Evolutionary conservation across 2,329 filamentous ascomycete genomes (phyloP), one percentile per base, ranked within the genome.

Genomic region (Trichophyton rubrum): DNA sequence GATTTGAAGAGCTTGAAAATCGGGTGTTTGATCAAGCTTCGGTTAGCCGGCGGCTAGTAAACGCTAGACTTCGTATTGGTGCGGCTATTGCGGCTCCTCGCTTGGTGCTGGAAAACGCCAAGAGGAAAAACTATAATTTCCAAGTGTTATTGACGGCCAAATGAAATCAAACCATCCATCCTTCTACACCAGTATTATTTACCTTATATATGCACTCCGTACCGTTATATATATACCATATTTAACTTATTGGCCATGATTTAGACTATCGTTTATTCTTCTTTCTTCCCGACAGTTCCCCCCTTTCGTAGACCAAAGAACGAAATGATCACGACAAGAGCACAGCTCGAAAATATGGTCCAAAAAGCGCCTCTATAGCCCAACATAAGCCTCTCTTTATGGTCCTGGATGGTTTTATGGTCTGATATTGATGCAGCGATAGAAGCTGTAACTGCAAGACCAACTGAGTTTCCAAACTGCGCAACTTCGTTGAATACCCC

Each of bases 401-500:
- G 58, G 17, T 40, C 53, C 3, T 30, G 56, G 55, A 24, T 20
- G 11, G 17, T 27, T n/a, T 53, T 49, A 17, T 62, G 61, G 13
- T 62, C 61, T 43, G 40, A 59, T 8, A 61, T 57, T 35, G 49
- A 59, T 15, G 59, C 51, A 2, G 71, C 68, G 27, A 83, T 78
- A 0, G 79, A 76, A 6, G 78, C 78, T 59, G 78, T 77, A 1
- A 81, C 68, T 3, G 80, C 80, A 2, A 84, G 67, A 0, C 80
- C 81, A 0, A 83, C 72, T 0, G 78, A 76, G 17, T 75, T 78
- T 0, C 82, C 82, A 60, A 85, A 79, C 64, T 85, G 81, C 0
- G 76, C 71, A 0, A 80, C 73, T 0, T 81, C 83, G 63, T 82
- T 84, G 68, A 85, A 85, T 0, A 86, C 82, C 0, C 80, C 82